Evolutionary conservation across 2,329 filamentous ascomycete genomes (phyloP).

Genomic region (Colletotrichum eleusines): DNA sequence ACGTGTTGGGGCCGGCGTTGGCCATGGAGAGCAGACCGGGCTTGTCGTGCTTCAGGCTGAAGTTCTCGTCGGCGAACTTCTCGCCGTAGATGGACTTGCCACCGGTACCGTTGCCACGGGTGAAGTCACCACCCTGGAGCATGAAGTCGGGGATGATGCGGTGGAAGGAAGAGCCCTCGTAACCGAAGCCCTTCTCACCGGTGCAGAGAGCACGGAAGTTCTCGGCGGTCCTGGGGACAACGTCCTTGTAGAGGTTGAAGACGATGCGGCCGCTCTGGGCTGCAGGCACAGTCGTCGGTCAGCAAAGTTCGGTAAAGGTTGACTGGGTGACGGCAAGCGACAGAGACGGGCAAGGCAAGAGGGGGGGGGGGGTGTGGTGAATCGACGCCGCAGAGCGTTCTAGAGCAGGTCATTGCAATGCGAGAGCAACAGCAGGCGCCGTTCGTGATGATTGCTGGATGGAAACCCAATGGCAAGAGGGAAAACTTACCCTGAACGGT

Average conservation of each 20-base stretch:
- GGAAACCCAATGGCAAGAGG: conserved; percentile 40
- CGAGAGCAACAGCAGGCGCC: neutral
- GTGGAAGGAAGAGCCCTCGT: conserved; percentile 88
- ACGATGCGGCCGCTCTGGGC: conserved; percentile 83
- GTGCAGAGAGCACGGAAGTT: conserved; percentile 92
- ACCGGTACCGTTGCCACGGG: conserved; percentile 89
- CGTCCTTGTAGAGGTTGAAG: conserved; percentile 88
- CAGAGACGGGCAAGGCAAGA: neutral
- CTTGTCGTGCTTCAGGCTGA: conserved; percentile 77
- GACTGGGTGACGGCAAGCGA: neutral
- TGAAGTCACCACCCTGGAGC: conserved; percentile 97
- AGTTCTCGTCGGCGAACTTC: conserved; percentile 96
- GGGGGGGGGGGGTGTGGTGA: too few species aligned
- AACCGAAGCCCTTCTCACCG: conserved; percentile 83
- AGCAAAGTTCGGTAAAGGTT: conserved; percentile 21
- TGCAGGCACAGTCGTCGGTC: conserved; percentile 51
- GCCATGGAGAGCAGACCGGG: conserved; percentile 93
- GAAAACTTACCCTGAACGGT: conserved; percentile 72
- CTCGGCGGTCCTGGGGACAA: conserved; percentile 87
- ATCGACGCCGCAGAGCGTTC: neutral
- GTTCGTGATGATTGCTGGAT: conserved; percentile 16
- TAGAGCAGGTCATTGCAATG: conserved; percentile 16
- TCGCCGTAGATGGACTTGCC: conserved; percentile 96
- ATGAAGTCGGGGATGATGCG: conserved; percentile 94
- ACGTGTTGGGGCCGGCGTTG: conserved; percentile 95